phyloP scores from a whole-genome alignment of 2,329 filamentous ascomycete genomes.

The Diaporthe amygdali region DNA sequence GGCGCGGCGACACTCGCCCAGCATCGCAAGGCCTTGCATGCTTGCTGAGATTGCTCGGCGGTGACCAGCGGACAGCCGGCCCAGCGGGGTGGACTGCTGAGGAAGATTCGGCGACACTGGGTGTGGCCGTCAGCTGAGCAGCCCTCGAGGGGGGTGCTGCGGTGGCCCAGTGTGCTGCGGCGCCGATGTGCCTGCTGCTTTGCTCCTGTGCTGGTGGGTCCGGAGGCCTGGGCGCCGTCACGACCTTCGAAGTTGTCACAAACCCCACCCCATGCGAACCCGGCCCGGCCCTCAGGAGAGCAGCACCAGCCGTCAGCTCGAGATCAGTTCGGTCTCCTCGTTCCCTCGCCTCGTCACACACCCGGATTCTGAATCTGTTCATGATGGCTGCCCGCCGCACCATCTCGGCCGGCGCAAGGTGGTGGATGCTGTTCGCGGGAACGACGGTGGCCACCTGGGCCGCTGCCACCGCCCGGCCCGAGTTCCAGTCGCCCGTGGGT shows the following conservation, averaged over 20 bases:
- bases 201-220: neutral
- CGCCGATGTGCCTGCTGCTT: neutral
- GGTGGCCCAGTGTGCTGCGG: neutral
- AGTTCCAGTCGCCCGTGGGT: neutral
- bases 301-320: constrained; percentile 38
- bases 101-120: neutral
- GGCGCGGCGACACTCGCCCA: constrained; percentile 25
- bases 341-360: constrained; percentile 43
- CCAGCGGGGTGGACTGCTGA: neutral
- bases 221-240: neutral
- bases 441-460: neutral
- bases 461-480: neutral
- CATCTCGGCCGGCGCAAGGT: constrained; percentile 42
- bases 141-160: neutral
- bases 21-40: neutral
- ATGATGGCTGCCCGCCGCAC: constrained; percentile 70
- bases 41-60: constrained; percentile 8
- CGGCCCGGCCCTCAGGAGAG: constrained; percentile 33
- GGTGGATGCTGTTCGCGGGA: constrained; percentile 15
- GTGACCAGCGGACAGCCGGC: neutral
- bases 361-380: constrained; percentile 60
- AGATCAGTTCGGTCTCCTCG: constrained; percentile 38
- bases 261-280: constrained; percentile 38
- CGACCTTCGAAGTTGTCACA: constrained; percentile 26
- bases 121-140: neutral